Percentiles rank a stretch among this genome's conserved stretches.
Conservation (phyloP, 495 filamentous ascomycete genomes). For the Immersiella caudata region DNA sequence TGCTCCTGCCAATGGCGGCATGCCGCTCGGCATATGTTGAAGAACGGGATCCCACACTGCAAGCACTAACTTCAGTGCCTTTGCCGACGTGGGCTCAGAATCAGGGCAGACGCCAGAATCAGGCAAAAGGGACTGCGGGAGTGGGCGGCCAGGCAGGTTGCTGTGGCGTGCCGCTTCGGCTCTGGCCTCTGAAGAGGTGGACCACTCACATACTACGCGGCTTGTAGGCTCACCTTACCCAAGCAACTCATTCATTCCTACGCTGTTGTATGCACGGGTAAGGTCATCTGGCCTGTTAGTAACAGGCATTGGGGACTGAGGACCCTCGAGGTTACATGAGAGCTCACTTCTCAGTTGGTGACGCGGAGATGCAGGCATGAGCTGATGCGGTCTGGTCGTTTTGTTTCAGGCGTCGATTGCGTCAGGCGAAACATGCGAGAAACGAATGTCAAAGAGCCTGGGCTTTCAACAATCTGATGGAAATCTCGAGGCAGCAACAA, state of each 20-base stretch:
- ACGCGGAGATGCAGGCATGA: background rate
- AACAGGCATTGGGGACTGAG: background rate
- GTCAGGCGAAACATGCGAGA: no score
- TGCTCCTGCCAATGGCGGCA: conserved; percentile 16
- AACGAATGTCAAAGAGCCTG: no score
- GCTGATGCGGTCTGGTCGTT: background rate
- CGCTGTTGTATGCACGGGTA: background rate
- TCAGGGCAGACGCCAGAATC: background rate
- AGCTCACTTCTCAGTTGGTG: background rate
- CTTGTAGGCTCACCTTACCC: background rate
- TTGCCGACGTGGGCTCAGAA: no score
- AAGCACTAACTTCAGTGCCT: no score
- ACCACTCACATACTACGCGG: background rate
- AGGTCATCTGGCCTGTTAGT: background rate
- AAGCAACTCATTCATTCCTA: background rate
- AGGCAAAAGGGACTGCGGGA: conserved; percentile 6
- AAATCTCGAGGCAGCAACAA: no score
- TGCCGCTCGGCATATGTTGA: background rate
- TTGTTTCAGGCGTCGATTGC: background rate
- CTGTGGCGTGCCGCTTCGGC: background rate
- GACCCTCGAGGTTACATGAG: background rate
- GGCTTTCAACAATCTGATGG: no score
- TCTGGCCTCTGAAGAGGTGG: background rate
- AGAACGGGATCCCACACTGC: background rate
- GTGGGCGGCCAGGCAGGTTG: background rate